Evolutionary conservation across 2,329 filamentous ascomycete genomes (phyloP).

Genomic region (Fusarium sp.): DNA sequence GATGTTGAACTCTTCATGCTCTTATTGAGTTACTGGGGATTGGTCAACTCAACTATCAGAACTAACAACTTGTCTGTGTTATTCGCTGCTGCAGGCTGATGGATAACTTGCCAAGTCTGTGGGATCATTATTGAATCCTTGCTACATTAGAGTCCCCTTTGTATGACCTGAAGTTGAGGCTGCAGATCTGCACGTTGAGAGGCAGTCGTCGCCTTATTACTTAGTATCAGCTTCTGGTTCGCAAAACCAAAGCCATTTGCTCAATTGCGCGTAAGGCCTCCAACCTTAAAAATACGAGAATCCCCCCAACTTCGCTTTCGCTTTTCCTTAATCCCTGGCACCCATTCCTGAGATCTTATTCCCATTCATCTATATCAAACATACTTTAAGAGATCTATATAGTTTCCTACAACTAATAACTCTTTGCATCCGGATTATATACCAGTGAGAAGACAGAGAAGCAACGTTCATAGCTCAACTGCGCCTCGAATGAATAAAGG

Average conservation of each 20-base stretch:
- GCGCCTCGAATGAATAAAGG: conserved; percentile 24
- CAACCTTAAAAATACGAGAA: conserved; percentile 12
- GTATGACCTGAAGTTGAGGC: conserved; percentile 12
- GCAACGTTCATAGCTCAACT: conserved; percentile 10
- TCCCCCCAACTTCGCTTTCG: conserved; percentile 15
- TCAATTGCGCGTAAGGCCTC: conserved; percentile 25
- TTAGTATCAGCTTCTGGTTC: conserved; percentile 24
- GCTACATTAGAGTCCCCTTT: conserved; percentile 3
- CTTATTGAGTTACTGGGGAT: too few species aligned
- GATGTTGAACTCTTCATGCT: background rate
- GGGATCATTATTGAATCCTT: background rate
- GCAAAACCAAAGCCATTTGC: conserved; percentile 23
- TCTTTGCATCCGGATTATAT: background rate
- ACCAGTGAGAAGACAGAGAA: conserved; percentile 16
- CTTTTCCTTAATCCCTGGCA: conserved; percentile 11
- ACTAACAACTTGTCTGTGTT: too few species aligned
- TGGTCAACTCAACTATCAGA: too few species aligned
- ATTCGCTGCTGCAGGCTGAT: too few species aligned
- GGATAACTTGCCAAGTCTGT: conserved; percentile 18
- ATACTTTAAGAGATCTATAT: conserved; percentile 5
- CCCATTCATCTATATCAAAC: background rate
- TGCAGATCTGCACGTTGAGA: conserved; percentile 26
- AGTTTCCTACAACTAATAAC: conserved; percentile 3
- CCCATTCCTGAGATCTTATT: conserved; percentile 11
- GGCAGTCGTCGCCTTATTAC: conserved; percentile 21